Evolutionary conservation across 805 yeast species (phyloP), one percentile per base, ranked within the genome.

Genomic region (Yarrowia divulgata): DNA sequence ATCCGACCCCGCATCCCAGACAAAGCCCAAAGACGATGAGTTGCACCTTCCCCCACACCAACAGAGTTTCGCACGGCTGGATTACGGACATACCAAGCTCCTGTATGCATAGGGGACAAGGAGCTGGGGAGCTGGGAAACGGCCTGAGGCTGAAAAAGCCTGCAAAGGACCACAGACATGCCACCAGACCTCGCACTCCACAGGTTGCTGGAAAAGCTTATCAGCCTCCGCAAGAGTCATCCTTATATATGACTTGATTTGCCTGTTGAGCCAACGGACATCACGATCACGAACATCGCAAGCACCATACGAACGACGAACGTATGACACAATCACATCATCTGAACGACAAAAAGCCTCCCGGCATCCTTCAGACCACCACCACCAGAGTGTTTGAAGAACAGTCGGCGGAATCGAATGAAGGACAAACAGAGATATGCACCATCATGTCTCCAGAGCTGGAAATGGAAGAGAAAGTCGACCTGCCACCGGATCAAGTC

Each of bases 41-140:
- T 16, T 16, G 45, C 34, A 29, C 39, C 29, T 19, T 60, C 52
- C 66, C 66, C 66, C 66, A 60, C 66, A 60, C 50, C 34, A 60
- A 60, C 40, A 60, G 52, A 45, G 66, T 60, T 60, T 60, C 8
- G 42, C 50, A 35, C 52, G 66, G 66, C 66, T 45, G 52, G 52
- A 45, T 18, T 39, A 45, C 66, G 66, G 66, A 45, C 42, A 60
- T 18, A 45, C 29, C 46, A 40, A 16, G 48, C 62, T 23, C 35
- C 32, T 13, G 19, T 29, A 45, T 32, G 66, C 52, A 32, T 14
- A 3, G 39, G 2, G 32, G 18, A 43, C 50, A 60, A 45, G 66
- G 66, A 7, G 8, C 8, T 2, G 6, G 16, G 32, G 16, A 19
- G 46, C 34, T 39, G n/a, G 16, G 7, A 39, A 57, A 23, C 37